Percentiles rank a stretch among this genome's conserved stretches.
Evolutionary conservation across 768 basidiomycete genomes (phyloP).

Genomic region (Boletus insuetus): DNA sequence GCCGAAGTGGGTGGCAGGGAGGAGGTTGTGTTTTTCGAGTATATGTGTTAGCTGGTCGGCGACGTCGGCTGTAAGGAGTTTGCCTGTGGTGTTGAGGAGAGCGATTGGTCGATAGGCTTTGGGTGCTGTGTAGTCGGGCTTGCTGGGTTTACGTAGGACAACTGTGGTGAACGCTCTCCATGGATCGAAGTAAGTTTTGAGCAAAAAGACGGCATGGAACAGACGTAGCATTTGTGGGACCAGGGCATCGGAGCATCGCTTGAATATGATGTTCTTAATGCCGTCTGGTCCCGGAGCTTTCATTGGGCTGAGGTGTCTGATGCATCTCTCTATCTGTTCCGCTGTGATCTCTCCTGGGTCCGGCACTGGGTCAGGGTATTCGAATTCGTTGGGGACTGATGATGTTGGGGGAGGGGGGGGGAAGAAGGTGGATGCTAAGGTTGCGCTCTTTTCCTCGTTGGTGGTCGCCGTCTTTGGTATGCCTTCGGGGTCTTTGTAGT

Average conservation of each 20-base stretch:
- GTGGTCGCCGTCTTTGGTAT: not conserved
- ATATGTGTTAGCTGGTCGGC: not conserved
- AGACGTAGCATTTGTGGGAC: not conserved
- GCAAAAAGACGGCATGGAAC: not conserved
- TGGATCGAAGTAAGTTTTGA: not conserved
- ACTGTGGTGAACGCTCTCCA: conserved; percentile 23
- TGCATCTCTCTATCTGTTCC: not conserved
- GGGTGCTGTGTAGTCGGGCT: conserved; percentile 26
- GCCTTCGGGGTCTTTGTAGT: not conserved
- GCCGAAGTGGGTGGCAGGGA: not conserved
- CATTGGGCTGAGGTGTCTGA: not conserved
- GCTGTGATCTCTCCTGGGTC: not conserved
- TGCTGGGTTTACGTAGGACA: conserved; percentile 36
- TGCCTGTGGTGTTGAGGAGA: not conserved
- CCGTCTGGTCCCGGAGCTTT: not conserved
- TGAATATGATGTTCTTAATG: not conserved
- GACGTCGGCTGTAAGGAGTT: not conserved
- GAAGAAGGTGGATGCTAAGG: not conserved
- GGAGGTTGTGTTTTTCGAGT: not conserved
- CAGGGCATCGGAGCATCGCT: not conserved
- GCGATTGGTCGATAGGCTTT: not conserved
- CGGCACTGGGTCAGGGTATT: not conserved
- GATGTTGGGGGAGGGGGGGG: not conserved
- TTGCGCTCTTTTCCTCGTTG: not conserved
- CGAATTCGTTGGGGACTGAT: not conserved